phyloP scores from a whole-genome alignment of 1,284 basidiomycete genomes.

The Peniophora sp. region DNA sequence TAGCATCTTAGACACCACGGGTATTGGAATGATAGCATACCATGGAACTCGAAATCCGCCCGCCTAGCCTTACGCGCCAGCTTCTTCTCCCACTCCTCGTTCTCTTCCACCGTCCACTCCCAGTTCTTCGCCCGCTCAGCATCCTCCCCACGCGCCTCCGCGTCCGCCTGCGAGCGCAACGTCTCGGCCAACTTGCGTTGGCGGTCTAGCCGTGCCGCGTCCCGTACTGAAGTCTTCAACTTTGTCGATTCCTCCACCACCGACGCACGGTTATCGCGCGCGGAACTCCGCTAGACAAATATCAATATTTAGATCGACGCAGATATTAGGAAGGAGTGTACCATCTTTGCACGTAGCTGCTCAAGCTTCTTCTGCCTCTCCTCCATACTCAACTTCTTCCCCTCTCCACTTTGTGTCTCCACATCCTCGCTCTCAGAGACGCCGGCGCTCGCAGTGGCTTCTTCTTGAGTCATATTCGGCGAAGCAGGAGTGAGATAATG shows the following conservation, averaged over 20 bases:
- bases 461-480: too few species aligned
- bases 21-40: slow-evolving; percentile 30
- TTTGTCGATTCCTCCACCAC: slow-evolving; percentile 78
- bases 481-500: too few species aligned
- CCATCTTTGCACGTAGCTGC: slow-evolving; percentile 71
- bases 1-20: not conserved
- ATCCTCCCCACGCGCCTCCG: slow-evolving; percentile 79
- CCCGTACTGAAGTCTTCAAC: slow-evolving; percentile 67
- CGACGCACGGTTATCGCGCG: slow-evolving; percentile 76
- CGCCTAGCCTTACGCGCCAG: slow-evolving; percentile 64
- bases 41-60: slow-evolving; percentile 77
- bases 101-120: slow-evolving; percentile 93
- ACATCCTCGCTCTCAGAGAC: not conserved
- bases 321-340: slow-evolving; percentile 26
- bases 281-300: slow-evolving; percentile 55
- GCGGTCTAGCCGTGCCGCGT: slow-evolving; percentile 75
- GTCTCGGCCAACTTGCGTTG: slow-evolving; percentile 85
- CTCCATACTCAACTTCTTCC: slow-evolving; percentile 44
- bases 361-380: slow-evolving; percentile 75
- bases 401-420: slow-evolving; percentile 5
- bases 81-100: slow-evolving; percentile 91
- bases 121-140: slow-evolving; percentile 80
- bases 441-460: too few species aligned
- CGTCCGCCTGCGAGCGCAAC: slow-evolving; percentile 82
- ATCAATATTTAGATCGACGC: slow-evolving; percentile 2